Conservation (phyloP, 441 rosid genomes). For the Pelargonium fulgidum region DNA sequence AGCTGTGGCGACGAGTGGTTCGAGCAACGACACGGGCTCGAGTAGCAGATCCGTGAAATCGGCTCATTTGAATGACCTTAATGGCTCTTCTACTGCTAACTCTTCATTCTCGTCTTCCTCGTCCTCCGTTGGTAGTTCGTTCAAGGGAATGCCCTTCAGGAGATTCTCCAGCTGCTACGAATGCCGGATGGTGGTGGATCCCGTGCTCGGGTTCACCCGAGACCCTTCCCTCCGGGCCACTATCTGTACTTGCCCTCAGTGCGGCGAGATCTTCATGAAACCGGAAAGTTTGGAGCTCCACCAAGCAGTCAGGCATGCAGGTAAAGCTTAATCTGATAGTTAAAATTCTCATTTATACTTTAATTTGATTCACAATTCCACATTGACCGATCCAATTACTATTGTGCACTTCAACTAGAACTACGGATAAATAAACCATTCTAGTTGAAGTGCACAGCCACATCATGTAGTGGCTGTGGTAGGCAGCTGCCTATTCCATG, state of each 20-base stretch:
- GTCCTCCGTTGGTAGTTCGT: conserved; percentile 28
- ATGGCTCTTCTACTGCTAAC: conserved; percentile 32
- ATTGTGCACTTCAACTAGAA: no score
- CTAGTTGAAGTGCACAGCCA: no score
- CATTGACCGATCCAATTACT: no score
- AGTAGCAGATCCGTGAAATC: conserved; percentile 47
- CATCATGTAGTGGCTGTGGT: no score
- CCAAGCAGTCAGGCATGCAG: conserved; percentile 65
- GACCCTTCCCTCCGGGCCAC: conserved; percentile 49
- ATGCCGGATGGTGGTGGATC: conserved; percentile 67
- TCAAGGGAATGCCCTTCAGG: conserved; percentile 55
- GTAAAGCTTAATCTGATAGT: no score
- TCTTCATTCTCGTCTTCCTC: conserved; percentile 39
- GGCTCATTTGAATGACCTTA: no score
- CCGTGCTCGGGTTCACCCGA: conserved; percentile 53
- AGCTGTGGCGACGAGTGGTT: neutral
- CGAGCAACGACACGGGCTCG: neutral
- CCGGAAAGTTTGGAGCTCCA: conserved; percentile 59
- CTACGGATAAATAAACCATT: no score
- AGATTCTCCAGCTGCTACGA: conserved; percentile 71
- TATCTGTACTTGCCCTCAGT: conserved; percentile 53
- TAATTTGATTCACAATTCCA: no score
- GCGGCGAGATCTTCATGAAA: conserved; percentile 62
- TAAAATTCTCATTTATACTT: no score
- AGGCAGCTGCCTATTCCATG: no score